Conservation (phyloP, 2,329 filamentous ascomycete genomes). For the Sporothrix phasma region DNA sequence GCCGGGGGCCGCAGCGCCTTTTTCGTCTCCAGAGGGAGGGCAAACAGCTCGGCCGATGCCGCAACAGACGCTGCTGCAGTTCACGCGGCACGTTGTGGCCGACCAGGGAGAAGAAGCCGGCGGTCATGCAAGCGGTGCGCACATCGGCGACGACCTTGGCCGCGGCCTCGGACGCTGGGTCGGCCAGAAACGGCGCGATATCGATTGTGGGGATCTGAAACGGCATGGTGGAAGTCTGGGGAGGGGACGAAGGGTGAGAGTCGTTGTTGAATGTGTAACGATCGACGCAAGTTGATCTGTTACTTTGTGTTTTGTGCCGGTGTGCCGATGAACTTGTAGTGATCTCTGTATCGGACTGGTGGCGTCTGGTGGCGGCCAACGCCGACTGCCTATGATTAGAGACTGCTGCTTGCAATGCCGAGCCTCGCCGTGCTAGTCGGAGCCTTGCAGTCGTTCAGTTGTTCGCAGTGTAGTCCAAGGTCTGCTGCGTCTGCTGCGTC, state of each 20-base stretch:
- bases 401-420: not conserved
- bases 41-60: slow-evolving; percentile 36
- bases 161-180: slow-evolving; percentile 23
- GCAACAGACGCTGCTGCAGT: slow-evolving; percentile 20
- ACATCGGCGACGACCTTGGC: slow-evolving; percentile 26
- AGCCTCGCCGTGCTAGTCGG: not conserved
- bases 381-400: not conserved
- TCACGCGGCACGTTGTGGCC: slow-evolving; percentile 22
- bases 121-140: slow-evolving; percentile 25
- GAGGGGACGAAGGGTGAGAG: not conserved
- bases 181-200: slow-evolving; percentile 25
- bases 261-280: no score
- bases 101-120: slow-evolving; percentile 25
- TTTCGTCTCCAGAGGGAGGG: slow-evolving; percentile 37
- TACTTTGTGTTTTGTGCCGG: not conserved
- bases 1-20: slow-evolving; percentile 27
- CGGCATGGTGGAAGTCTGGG: not conserved
- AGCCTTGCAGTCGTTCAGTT: not conserved
- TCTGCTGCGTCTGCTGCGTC: no score
- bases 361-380: not conserved
- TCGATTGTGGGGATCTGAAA: slow-evolving; percentile 27
- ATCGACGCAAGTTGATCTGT: not conserved
- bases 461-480: no score
- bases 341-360: not conserved
- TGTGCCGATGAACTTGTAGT: not conserved